Evolutionary conservation across 2,329 filamentous ascomycete species (phyloP), one percentile per base, ranked within the genome.

Genomic region (Aotearoamyces nothofagi): DNA sequence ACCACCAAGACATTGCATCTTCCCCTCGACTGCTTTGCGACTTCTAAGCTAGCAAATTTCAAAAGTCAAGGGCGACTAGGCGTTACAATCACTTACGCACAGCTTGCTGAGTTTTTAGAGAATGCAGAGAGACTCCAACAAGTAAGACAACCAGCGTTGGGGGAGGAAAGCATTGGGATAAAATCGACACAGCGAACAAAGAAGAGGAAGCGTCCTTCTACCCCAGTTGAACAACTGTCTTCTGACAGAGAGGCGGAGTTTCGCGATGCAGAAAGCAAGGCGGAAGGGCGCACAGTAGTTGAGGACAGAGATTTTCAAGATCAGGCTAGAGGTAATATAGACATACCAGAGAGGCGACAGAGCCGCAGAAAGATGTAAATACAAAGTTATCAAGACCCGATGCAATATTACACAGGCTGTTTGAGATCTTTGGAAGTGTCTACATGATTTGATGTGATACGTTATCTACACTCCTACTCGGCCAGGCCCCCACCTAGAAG

Each of bases 91-190:
- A 30, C 27, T 32, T 37, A 34, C 22, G 6, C 15, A 28, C 22
- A 33, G 33, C 35, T 38, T 35, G 25, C 33, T 12, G 25, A 33
- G 28, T 38, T 31, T 31, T 34, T 38, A 14, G 28, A 38, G 11
- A 33, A 33, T 29, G 35, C 27, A 14, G 30, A 38, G 28, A 33
- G 19, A 22, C 27, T 33, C 17, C 27, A 37, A 35, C 29, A 22
- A 15, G 22, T 22, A 33, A 29, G 27, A 37, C 9, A 34, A 33
- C 32, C 27, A 24, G 23, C 22, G 17, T 29, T 30, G 8, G 32
- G 35, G 29, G 24, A 33, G 29, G 12, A 24, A 34, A 34, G 30
- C 27, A 31, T 29, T 23, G 20, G 32, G 22, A 30, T 27, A 15
- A 34, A 34, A 29, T 32, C 32, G 29, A 34, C 9, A 20, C 27